Evolutionary conservation across 257 asterid genomes (phyloP).

Genomic region (Jasminum sambac): DNA sequence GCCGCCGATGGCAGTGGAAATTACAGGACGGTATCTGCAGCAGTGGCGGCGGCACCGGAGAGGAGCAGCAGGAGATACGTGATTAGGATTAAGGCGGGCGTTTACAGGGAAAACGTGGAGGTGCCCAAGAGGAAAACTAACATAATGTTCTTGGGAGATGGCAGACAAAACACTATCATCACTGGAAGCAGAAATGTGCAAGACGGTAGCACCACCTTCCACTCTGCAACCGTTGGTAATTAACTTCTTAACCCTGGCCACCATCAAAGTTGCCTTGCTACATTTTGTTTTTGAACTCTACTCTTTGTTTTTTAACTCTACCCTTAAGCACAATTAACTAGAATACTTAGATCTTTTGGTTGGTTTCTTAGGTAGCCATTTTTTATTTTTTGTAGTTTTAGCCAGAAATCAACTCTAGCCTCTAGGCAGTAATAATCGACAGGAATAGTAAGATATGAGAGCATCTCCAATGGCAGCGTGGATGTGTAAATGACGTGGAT

Average conservation of each 20-base stretch:
- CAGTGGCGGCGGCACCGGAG: slow-evolving; percentile 81
- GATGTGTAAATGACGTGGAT: too few relatives aligned
- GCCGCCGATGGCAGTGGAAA: slow-evolving; percentile 91
- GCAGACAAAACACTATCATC: slow-evolving; percentile 65
- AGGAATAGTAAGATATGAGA: too few relatives aligned
- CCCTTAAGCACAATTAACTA: too few relatives aligned
- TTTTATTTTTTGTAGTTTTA: too few relatives aligned
- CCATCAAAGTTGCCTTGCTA: too few relatives aligned
- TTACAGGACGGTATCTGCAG: slow-evolving; percentile 63
- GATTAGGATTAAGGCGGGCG: slow-evolving; percentile 72
- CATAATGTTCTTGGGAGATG: slow-evolving; percentile 86
- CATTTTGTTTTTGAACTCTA: too few relatives aligned
- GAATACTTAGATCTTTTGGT: too few relatives aligned
- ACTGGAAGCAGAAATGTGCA: slow-evolving; percentile 61
- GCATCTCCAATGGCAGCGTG: too few relatives aligned
- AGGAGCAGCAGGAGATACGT: slow-evolving; percentile 57
- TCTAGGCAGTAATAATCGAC: too few relatives aligned
- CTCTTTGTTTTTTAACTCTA: too few relatives aligned
- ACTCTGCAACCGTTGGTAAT: slow-evolving; percentile 85
- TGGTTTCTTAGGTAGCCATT: too few relatives aligned
- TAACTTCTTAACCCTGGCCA: not conserved
- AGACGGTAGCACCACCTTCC: slow-evolving; percentile 81
- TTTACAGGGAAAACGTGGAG: slow-evolving; percentile 78
- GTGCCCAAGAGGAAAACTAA: slow-evolving; percentile 55
- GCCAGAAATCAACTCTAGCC: too few relatives aligned